Evolutionary conservation across 148 eudicot species (phyloP).

Genomic region (Silene latifolia): DNA sequence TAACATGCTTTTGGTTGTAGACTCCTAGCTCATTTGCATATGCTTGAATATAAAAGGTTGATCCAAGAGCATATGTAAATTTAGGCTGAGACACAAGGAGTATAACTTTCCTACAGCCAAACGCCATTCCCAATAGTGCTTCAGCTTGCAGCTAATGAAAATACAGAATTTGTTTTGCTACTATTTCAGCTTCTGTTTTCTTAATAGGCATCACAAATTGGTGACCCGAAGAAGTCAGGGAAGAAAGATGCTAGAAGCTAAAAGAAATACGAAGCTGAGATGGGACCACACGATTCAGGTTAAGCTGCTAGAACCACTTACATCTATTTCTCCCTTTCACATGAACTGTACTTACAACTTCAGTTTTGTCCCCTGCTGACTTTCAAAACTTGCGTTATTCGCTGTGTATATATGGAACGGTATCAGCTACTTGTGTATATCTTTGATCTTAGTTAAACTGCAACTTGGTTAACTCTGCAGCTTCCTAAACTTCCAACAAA

Average conservation of each 20-base stretch:
- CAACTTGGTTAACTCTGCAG: no score
- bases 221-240: slow-evolving; percentile 34
- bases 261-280: slow-evolving; percentile 21
- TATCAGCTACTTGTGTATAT: background rate
- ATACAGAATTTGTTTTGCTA: background rate
- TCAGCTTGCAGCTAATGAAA: background rate
- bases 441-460: background rate
- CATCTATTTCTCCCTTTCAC: background rate
- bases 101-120: background rate
- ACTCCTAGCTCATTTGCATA: no score
- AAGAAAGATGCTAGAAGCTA: slow-evolving; percentile 24
- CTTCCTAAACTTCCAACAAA: no score
- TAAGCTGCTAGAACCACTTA: slow-evolving; percentile 8
- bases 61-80: background rate
- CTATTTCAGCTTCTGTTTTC: background rate
- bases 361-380: slow-evolving; percentile 1
- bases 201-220: slow-evolving; percentile 51
- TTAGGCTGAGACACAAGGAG: background rate
- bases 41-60: background rate
- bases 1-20: no score
- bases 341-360: slow-evolving; percentile 22
- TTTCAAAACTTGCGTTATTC: background rate
- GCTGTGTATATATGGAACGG: slow-evolving; percentile 8
- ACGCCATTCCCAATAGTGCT: background rate
- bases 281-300: slow-evolving; percentile 11